Evolutionary conservation across 805 yeast genomes (phyloP).

Genomic region (Pichia deserticola): DNA sequence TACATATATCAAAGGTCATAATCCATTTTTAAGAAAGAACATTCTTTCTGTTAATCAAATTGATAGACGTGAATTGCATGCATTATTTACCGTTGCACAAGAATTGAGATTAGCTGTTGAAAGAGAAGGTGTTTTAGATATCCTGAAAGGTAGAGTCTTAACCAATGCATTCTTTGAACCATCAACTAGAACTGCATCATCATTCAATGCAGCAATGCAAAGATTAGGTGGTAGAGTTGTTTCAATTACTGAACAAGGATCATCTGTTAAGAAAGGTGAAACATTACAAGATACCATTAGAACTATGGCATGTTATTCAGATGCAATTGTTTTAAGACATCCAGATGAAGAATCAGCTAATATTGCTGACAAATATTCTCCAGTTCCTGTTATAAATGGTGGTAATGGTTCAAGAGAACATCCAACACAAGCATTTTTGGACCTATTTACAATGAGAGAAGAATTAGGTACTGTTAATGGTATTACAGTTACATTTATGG

Average conservation of each 20-base stretch:
- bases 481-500: slow-evolving; percentile 96
- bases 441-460: slow-evolving; percentile 95
- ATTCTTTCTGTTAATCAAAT: slow-evolving; percentile 85
- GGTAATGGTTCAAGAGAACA: slow-evolving; percentile 98
- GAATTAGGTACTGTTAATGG: slow-evolving; percentile 98
- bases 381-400: slow-evolving; percentile 94
- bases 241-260: slow-evolving; percentile 72
- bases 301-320: slow-evolving; percentile 90
- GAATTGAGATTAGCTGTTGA: slow-evolving; percentile 96
- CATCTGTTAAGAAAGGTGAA: slow-evolving; percentile 98
- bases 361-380: slow-evolving; percentile 92
- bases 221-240: slow-evolving; percentile 97
- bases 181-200: slow-evolving; percentile 92
- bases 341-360: slow-evolving; percentile 89
- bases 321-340: slow-evolving; percentile 95
- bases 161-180: slow-evolving; percentile 98
- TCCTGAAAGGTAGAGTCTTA: slow-evolving; percentile 82
- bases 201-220: slow-evolving; percentile 99
- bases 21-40: slow-evolving; percentile 85
- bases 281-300: slow-evolving; percentile 94
- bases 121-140: slow-evolving; percentile 88
- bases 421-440: slow-evolving; percentile 97
- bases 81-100: slow-evolving; percentile 93
- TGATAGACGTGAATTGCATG: slow-evolving; percentile 81
- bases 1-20: slow-evolving; percentile 69